These are phyloP conservation scores for Thermothielavioides terrestris DNA, from an alignment of 495 filamentous ascomycete genomes.

Conservation along the genomic window DNA sequence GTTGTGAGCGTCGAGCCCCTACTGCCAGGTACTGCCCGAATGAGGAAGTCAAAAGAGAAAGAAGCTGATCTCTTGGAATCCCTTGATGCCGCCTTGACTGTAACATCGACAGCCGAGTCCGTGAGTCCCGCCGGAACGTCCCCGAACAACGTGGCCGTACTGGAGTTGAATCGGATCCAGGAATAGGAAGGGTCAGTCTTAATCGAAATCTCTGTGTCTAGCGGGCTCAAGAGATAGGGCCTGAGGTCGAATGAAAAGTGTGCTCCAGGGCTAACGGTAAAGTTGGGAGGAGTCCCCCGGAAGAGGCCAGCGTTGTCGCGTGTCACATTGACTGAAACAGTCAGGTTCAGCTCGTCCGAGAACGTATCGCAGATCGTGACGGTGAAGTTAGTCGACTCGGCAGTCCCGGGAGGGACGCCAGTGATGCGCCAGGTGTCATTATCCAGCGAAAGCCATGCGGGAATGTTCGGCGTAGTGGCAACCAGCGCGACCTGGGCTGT, in stretches of 20 bases:
- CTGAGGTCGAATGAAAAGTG: constrained; percentile 58
- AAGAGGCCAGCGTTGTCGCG: constrained; percentile 25
- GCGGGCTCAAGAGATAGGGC: constrained; percentile 42
- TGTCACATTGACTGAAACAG: constrained; percentile 50
- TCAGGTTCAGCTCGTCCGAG: constrained; percentile 53
- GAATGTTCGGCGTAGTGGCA: constrained; percentile 42
- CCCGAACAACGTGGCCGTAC: constrained; percentile 51
- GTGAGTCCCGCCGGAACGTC: constrained; percentile 42
- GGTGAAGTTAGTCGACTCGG: constrained; percentile 53
- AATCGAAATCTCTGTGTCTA: constrained; percentile 47
- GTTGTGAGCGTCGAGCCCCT: constrained; percentile 2
- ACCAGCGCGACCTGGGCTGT: constrained; percentile 37
- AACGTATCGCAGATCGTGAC: constrained; percentile 57
- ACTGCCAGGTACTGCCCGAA: constrained; percentile 25
- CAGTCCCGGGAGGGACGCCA: constrained; percentile 53
- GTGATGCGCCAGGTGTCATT: constrained; percentile 50
- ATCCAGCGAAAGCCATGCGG: constrained; percentile 65
- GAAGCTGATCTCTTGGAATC: constrained; percentile 33
- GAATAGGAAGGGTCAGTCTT: constrained; percentile 41
- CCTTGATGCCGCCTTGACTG: constrained; percentile 43
- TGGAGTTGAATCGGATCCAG: constrained; percentile 61
- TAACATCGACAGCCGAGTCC: constrained; percentile 35
- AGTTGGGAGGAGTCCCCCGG: constrained; percentile 28
- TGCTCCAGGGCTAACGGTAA: constrained; percentile 53
- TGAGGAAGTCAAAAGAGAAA: constrained; percentile 42